Base-by-base conservation (phyloP, 1,139 yeast genomes). In the Yamadazyma aaseri region DNA sequence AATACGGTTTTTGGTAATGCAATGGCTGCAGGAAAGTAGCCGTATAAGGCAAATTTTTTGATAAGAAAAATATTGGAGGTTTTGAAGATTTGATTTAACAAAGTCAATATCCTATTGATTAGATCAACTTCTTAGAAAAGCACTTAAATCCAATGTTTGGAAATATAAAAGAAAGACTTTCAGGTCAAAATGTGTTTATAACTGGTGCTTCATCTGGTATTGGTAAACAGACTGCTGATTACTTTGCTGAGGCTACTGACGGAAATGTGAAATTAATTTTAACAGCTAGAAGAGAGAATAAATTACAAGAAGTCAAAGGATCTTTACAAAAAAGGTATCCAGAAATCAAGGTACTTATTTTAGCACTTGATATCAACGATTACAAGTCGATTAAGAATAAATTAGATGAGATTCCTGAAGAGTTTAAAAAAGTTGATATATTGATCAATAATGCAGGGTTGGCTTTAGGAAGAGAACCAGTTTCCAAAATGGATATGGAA, bases 401-500 rank as follows among this genome's bases (percentile, higher is more conserved):
- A 26, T 76, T 75, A 33, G 55, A 58, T 5, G 44, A 44, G n/a
- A 52, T 76, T 27, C 84, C 84, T 8, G 49, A 47, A 20, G 81
- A 72, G 26, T 76, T 75, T 49, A 56, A 65, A 28, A 75, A 72
- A 40, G 69, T 78, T 41, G 86, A 79, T 53, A 73, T 85, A 26
- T 65, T 86, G 35, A 63, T 85, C 43, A 85, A 85, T 66, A 85
- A 85, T 53, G 90, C 94, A 6, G 95, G 95, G 22, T 73, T 79
- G 58, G 94, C 89, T 1, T 60, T 76, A 31, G 94, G 94, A 17
- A 63, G 62, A 31, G 89, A 76, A 18, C 54, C 60, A 26, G 83
- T 84, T 18, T 90, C 89, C 11, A 63, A 63, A 2, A 71, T 83
- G 37, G 53, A 56, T 2, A 61, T 63, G 17, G 55, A 58, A 2